Evolutionary conservation across 2,329 filamentous ascomycete species (phyloP).

Genomic region (Epichloe baconii): DNA sequence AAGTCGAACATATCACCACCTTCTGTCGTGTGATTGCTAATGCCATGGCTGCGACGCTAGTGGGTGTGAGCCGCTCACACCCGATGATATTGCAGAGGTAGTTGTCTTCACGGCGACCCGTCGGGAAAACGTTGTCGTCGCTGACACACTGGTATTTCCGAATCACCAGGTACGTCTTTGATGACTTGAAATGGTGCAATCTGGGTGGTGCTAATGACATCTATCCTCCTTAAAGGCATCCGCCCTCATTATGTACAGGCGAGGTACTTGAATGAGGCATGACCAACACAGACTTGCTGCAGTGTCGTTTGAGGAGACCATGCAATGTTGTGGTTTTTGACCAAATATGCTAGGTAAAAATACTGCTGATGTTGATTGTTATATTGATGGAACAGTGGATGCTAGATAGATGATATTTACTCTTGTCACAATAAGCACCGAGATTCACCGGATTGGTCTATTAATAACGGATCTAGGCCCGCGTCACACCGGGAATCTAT

Average conservation of each 20-base stretch:
- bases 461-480: background rate
- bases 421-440: background rate
- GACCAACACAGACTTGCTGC: background rate
- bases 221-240: constrained; percentile 14
- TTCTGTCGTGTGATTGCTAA: background rate
- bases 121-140: constrained; percentile 80
- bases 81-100: constrained; percentile 82
- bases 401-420: too few relatives aligned
- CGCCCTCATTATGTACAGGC: constrained; percentile 20
- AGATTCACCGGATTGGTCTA: background rate
- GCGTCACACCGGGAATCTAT: too few relatives aligned
- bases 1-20: constrained; percentile 19
- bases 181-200: background rate
- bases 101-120: constrained; percentile 76
- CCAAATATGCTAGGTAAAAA: too few relatives aligned
- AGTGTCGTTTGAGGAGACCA: background rate
- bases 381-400: background rate
- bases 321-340: background rate
- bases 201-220: background rate
- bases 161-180: constrained; percentile 60
- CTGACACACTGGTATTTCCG: constrained; percentile 76
- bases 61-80: constrained; percentile 69
- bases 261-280: constrained; percentile 1
- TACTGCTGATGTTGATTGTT: background rate
- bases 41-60: constrained; percentile 22